Percentiles rank a stretch among this genome's conserved stretches.
Conservation (phyloP, 371 early-diverging fungal species). For the Conidiobolus incongruus region DNA sequence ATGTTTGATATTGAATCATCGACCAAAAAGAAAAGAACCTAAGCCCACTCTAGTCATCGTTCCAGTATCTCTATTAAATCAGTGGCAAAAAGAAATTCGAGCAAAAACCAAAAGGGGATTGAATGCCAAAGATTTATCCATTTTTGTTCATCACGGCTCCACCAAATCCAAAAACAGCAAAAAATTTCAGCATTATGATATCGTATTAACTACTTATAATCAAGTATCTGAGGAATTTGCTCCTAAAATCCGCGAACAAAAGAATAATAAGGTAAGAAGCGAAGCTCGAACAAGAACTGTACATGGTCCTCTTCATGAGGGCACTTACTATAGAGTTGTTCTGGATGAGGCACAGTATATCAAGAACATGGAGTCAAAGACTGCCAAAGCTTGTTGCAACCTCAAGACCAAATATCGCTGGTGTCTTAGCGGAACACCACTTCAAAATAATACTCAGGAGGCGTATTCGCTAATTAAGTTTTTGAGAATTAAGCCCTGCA, state of each 20-base stretch:
- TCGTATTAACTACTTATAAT: slow-evolving; percentile 47
- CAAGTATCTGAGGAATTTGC: slow-evolving; percentile 27
- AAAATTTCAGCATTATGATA: slow-evolving; percentile 27
- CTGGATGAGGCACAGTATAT: slow-evolving; percentile 83
- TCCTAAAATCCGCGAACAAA: slow-evolving; percentile 4
- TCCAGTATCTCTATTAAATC: slow-evolving; percentile 33
- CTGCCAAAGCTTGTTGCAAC: slow-evolving; percentile 29
- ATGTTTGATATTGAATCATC: slow-evolving; percentile 24
- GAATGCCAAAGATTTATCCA: too few relatives aligned
- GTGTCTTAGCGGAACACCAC: slow-evolving; percentile 50
- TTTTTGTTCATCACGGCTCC: slow-evolving; percentile 34
- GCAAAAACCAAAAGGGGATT: slow-evolving; percentile 18
- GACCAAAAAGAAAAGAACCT: slow-evolving; percentile 8
- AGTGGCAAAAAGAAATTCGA: slow-evolving; percentile 38
- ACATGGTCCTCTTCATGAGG: too few relatives aligned
- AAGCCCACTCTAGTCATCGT: slow-evolving; percentile 35
- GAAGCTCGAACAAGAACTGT: neutral
- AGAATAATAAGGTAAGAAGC: neutral
- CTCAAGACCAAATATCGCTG: slow-evolving; percentile 41
- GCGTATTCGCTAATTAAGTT: slow-evolving; percentile 63
- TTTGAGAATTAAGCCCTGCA: slow-evolving; percentile 37
- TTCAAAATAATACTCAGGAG: slow-evolving; percentile 66
- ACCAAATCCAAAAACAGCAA: slow-evolving; percentile 13
- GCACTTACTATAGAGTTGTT: slow-evolving; percentile 22
- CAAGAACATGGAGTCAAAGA: slow-evolving; percentile 43